Percentiles rank a stretch among this genome's conserved stretches.
phyloP scores from a whole-genome alignment of 2,329 filamentous ascomycete genomes.

The Tolypocladium tropicale region DNA sequence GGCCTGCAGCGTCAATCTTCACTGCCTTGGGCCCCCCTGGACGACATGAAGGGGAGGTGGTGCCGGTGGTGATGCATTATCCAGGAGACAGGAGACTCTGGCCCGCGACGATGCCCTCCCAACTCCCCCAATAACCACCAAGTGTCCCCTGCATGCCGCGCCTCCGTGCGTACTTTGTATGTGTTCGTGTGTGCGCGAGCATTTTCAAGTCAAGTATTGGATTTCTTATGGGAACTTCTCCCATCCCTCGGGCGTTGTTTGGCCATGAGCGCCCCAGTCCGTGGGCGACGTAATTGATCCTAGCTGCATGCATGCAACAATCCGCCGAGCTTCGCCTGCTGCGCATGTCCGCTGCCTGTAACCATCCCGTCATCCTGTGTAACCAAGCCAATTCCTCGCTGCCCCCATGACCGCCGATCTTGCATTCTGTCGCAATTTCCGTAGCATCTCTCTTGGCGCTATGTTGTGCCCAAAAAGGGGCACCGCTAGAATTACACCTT shows the following conservation, averaged over 20 bases:
- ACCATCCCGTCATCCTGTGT: neutral
- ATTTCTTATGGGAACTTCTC: neutral
- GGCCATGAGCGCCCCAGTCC: neutral
- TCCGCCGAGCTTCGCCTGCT: neutral
- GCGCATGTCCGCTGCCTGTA: neutral
- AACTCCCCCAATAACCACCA: neutral
- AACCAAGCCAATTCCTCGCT: neutral
- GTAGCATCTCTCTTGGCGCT: neutral
- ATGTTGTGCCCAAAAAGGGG: neutral
- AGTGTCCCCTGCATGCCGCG: neutral
- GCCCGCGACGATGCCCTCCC: neutral
- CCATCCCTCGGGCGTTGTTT: neutral
- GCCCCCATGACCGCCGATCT: neutral
- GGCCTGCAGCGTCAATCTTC: neutral
- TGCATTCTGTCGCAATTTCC: neutral
- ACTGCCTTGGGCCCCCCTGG: neutral
- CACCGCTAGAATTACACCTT: neutral
- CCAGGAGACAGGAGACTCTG: neutral
- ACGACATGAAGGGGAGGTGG: neutral
- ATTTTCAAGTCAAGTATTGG: neutral
- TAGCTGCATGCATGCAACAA: neutral
- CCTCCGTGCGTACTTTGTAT: neutral
- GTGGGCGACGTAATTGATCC: neutral
- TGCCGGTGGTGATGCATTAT: neutral
- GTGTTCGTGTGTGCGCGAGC: no score